Evolutionary conservation across 78 protist genomes (phyloP), one percentile per base, ranked within the genome.

Genomic region (Cavenderia fasciculata): DNA sequence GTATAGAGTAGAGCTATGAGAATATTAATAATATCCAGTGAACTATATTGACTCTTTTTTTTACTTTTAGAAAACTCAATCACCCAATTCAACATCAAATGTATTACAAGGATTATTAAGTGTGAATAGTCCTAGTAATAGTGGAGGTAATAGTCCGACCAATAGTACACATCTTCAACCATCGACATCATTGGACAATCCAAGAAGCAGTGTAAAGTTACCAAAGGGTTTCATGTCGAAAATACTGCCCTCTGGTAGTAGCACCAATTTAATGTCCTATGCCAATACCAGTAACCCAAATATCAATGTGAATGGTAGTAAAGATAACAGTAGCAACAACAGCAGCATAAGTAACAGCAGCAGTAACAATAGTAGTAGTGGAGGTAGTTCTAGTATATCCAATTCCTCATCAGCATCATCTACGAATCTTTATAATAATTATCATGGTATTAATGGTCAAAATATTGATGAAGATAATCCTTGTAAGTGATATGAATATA

Each of bases 191-290:
- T 59, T 63, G 21, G 87, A 77, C 25, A 19, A 21, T 44, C 19
- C 29, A 36, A 43, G 52, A 23, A 41, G 74, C 11, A 31, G 44
- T 7, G 68, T 68, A 61, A 82, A 82, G 57, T 36, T 82, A 46
- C 33, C 61, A 16, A 82, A 82, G 59, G 78, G 90, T 54, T 27
- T 65, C 12, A 82, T 82, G 90, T 18, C 43, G 4, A 82, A 82
- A 40, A 23, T 77, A n/a, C 14, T 77, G 25, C 65, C 66, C 33
- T 40, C 86, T 21, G 61, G 72, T 16, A 40, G 25, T 43, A 31
- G 46, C 38, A 74, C 21, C 43, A 59, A 40, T 31, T 23, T 52
- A n/a, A n/a, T n/a, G n/a, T n/a, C n/a, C n/a, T n/a, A n/a, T n/a
- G n/a, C n/a, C n/a, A n/a, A n/a, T n/a, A n/a, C n/a, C n/a, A n/a